Percentiles rank a stretch among this genome's conserved stretches.
Conservation (phyloP, 768 basidiomycete genomes). For the Lentinula guzmanii region DNA sequence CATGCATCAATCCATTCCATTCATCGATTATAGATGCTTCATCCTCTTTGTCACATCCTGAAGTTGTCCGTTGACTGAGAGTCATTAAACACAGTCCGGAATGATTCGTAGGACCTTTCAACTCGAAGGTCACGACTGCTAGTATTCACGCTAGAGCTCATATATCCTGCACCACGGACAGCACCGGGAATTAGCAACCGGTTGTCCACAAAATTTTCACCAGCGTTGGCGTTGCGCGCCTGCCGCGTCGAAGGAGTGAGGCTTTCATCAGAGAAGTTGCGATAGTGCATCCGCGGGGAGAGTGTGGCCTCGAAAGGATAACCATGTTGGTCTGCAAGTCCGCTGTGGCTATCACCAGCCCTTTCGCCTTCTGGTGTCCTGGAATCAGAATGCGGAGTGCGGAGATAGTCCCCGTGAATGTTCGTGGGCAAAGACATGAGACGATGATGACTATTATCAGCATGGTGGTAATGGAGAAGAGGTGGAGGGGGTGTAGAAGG, state of each 20-base stretch:
- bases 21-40: too few species aligned
- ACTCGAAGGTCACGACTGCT: background rate
- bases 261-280: conserved; percentile 13
- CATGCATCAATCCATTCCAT: background rate
- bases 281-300: background rate
- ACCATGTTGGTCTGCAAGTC: background rate
- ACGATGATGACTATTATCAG: background rate
- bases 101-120: background rate
- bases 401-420: too few species aligned
- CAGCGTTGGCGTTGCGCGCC: background rate
- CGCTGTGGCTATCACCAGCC: background rate
- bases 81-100: background rate
- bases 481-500: background rate
- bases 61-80: background rate
- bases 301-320: background rate
- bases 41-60: background rate
- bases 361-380: background rate
- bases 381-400: background rate
- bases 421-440: background rate
- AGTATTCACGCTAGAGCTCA: background rate
- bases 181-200: conserved; percentile 15
- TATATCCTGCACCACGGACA: conserved; percentile 15
- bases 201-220: background rate
- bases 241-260: background rate
- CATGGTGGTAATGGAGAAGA: background rate